Conservation (phyloP, 129 eudicot genomes). For the Chrysanthemum lavandulifolium region DNA sequence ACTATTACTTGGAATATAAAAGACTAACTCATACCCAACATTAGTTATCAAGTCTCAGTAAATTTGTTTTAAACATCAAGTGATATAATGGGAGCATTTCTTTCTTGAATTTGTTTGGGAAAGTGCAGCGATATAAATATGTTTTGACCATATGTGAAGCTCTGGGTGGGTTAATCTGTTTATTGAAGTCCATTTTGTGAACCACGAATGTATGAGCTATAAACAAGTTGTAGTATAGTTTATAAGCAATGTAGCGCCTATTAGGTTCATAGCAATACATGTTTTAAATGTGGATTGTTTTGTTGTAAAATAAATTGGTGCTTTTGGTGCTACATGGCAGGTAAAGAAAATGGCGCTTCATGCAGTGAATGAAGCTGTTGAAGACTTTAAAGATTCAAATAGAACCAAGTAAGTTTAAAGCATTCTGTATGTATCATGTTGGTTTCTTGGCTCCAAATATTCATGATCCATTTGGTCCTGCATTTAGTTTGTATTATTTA, state of each 20-base stretch:
- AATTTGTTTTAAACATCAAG: neutral
- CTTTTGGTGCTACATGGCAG: constrained; percentile 24
- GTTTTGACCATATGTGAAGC: too few relatives aligned
- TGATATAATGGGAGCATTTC: too few relatives aligned
- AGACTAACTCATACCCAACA: too few relatives aligned
- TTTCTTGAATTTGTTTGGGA: neutral
- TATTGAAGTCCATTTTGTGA: neutral
- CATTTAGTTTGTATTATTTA: neutral
- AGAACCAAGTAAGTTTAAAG: constrained; percentile 21
- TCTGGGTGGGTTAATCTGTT: too few relatives aligned
- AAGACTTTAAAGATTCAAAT: constrained; percentile 3
- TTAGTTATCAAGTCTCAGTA: too few relatives aligned
- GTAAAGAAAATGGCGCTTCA: constrained; percentile 52
- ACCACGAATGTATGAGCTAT: too few relatives aligned
- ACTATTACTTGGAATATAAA: neutral
- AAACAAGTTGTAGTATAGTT: neutral
- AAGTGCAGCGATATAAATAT: too few relatives aligned
- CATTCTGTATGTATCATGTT: neutral
- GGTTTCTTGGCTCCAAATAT: neutral
- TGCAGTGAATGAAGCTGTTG: constrained; percentile 43
- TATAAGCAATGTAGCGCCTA: neutral
- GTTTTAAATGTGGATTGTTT: neutral
- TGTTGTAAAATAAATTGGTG: neutral
- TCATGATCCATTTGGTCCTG: neutral
- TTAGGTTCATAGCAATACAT: neutral